Base-by-base conservation (phyloP, 225 moss, liverwort and hornwort genomes). In the Marchantia paleacea region DNA sequence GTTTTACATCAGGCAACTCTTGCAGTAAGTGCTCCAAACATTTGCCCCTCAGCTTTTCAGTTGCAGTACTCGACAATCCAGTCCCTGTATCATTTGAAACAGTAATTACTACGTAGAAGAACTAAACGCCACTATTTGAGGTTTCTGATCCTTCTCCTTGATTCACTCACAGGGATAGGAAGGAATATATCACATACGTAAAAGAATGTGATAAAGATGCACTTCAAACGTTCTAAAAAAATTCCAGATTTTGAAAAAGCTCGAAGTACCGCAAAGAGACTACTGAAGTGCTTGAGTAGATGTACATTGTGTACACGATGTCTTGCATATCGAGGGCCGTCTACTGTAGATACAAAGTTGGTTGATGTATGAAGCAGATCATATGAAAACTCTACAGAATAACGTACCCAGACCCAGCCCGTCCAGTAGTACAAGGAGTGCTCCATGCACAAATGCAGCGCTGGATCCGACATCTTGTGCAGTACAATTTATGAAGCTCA, bases 371-470 rank as follows among this genome's bases (percentile, higher is more conserved):
- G 39, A 39, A 39, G 39, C 39, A 2, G 39, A 39, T 39, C 39
- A 39, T 39, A 39, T 39, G 39, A 39, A 39, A 39, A 39, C 39
- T 39, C 39, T 39, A 39, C 39, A 39, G 39, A 39, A 39, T 19
- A 55, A 75, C 83, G 79, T 82, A 89, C 86, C 93, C 72, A 92
- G 88, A 66, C 97, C 95, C 55, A 99, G 89, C 58, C 97, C 95
- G 81, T 99, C 97, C 62, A 99, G 79, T 77, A 99, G 91, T 54
- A 99, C 97, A 76, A 99, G 85, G 67, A 93, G 91, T 70, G 97
- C 95, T 30, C 97, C 97, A 89, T 99, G 95, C 81, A 91, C 86
- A 78, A 92, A 92, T 55, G 95, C 93, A 84, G 85, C 87, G 73
- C 78, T 85, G 6, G 57, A 79, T 22, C 91, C 95, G 70, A 99